Evolutionary conservation across 257 asterid species (phyloP).

Genomic region (Petunia axillaris): DNA sequence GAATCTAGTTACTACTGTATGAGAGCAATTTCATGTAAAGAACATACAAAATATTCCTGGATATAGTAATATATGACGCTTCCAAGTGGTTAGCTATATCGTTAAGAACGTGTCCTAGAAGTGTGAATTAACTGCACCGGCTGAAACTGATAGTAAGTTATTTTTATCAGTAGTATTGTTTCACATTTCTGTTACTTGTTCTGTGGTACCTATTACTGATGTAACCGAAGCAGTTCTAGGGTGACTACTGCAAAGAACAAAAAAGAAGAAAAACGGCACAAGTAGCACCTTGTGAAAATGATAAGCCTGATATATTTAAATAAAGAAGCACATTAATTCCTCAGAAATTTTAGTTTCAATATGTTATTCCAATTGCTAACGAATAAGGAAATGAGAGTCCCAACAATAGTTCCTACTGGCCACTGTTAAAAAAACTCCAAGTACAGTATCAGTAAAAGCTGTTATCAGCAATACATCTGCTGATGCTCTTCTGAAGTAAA

Average conservation of each 20-base stretch:
- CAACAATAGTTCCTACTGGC: conserved; percentile 4
- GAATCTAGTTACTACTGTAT: neutral
- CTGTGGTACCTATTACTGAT: neutral
- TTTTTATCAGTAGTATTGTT: neutral
- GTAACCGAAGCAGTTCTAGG: neutral
- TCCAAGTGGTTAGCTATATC: neutral
- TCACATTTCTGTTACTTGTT: neutral
- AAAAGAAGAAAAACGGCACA: neutral
- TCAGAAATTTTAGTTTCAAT: neutral
- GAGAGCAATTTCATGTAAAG: neutral
- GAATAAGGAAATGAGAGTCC: neutral
- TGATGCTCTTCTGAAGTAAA: neutral
- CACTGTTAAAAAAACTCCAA: neutral
- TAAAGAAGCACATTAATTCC: neutral
- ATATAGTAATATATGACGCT: neutral
- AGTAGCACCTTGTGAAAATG: neutral
- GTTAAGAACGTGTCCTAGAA: neutral
- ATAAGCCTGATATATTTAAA: neutral
- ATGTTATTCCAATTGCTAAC: neutral
- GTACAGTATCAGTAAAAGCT: neutral
- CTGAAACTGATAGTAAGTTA: neutral
- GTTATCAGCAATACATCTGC: neutral
- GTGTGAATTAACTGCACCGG: neutral
- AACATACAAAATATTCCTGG: neutral
- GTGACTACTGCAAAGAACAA: conserved; percentile 1